Conservation (phyloP, 2,329 filamentous ascomycete species). For the Arthrobotrys pseudoclavata region DNA sequence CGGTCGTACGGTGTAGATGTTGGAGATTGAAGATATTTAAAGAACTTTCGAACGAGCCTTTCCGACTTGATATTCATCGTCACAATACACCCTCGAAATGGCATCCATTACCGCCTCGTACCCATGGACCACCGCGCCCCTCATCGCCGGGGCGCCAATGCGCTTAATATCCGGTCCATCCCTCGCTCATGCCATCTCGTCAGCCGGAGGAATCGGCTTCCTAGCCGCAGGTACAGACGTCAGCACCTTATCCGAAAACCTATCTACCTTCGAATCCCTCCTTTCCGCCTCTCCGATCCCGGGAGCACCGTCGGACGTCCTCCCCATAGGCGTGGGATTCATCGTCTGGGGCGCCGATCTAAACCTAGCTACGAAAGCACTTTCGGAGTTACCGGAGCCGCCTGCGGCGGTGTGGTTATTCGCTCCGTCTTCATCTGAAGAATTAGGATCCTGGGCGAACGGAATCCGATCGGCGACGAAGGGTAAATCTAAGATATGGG, state of each 20-base stretch:
- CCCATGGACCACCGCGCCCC: conserved; percentile 73
- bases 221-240: conserved; percentile 46
- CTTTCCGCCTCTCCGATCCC: conserved; percentile 59
- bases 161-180: conserved; percentile 72
- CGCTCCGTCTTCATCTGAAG: conserved; percentile 65
- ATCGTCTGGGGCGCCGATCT: conserved; percentile 69
- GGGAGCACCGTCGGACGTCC: conserved; percentile 56
- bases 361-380: conserved; percentile 59
- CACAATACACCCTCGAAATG: conserved; percentile 13
- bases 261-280: conserved; percentile 63
- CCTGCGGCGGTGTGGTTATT: conserved; percentile 70
- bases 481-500: conserved; percentile 44
- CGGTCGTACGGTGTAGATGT: not conserved
- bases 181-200: conserved; percentile 74
- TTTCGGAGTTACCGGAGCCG: conserved; percentile 58
- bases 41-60: not conserved
- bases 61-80: not conserved
- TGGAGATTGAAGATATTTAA: not conserved
- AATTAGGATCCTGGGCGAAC: conserved; percentile 64
- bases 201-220: conserved; percentile 69
- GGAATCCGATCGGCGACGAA: conserved; percentile 61
- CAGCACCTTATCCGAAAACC: conserved; percentile 68
- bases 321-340: conserved; percentile 70
- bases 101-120: conserved; percentile 20
- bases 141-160: conserved; percentile 78